Evolutionary conservation across 1,139 yeast genomes (phyloP), one percentile per base, ranked within the genome.

Genomic region (Lodderomyces margitis): DNA sequence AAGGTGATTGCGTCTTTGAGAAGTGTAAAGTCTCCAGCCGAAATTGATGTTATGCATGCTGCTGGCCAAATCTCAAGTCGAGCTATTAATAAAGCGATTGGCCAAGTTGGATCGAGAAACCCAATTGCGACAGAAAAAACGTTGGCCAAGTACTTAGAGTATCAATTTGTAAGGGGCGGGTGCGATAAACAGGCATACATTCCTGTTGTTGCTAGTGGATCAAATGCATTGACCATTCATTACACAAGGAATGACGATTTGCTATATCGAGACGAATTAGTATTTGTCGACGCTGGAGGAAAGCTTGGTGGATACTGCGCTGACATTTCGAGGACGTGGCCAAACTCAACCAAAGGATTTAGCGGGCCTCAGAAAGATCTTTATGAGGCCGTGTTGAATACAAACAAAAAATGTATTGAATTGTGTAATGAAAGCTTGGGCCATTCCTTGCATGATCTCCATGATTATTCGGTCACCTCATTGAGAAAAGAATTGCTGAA

Each of bases 251-350:
- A 91, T 56, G 95, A 91, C 59, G 95, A 87, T 58, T 62, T 83
- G 21, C 70, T 91, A 45, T 75, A 75, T 45, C 73, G 75, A 37
- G 89, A 83, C 49, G 98, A 92, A 48, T 65, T 89, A 70, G 96
- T 91, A 6, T 77, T 92, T 39, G 88, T 92, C 5, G 99, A 94
- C 62, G 98, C 98, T 2, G 95, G 96, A 0, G 99, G 98, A 5
- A 78, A 87, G 45, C 64, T 84, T 34, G 98, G 98, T 21, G 97
- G 97, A 0, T 94, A 94, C 62, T 84, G 96, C 57, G 83, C 98
- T 1, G 99, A 94, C 61, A 92, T 94, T 37, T 89, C 98, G 2
- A 74, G 98, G 49, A 85, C 98, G 0, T 94, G 98, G 98, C 98
- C 99, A 9, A 85, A 83, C 40, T 75, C 78, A 27, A 67, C 75